A percentile compares a stretch with the other conserved stretches of the same genome.
These are phyloP conservation scores for Daldinia eschscholtzii DNA, from an alignment of 2,329 filamentous ascomycete species.

Conservation along the genomic window DNA sequence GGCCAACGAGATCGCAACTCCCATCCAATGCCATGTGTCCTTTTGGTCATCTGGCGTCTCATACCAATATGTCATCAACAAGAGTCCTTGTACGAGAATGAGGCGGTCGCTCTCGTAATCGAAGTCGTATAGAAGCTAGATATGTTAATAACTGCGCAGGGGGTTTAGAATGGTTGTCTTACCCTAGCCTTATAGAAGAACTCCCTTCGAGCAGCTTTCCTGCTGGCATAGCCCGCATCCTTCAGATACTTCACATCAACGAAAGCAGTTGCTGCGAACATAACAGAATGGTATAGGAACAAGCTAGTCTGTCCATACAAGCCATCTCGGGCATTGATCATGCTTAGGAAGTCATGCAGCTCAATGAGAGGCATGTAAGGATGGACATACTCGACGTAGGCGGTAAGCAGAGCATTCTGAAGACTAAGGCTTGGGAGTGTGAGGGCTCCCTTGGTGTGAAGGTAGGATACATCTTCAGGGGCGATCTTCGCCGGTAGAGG, in stretches of 20 bases:
- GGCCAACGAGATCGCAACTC: conserved; percentile 90
- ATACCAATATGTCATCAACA: conserved; percentile 98
- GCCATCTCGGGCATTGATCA: conserved; percentile 76
- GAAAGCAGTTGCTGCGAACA: conserved; percentile 93
- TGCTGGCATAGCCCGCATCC: conserved; percentile 79
- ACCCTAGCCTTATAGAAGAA: conserved; percentile 92
- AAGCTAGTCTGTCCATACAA: conserved; percentile 80
- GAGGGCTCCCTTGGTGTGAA: conserved; percentile 86
- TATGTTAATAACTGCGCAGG: conserved; percentile 33
- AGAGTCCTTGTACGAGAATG: conserved; percentile 85
- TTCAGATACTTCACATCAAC: conserved; percentile 83
- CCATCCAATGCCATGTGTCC: conserved; percentile 99
- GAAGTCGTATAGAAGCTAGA: conserved; percentile 87
- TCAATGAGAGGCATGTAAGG: conserved; percentile 93
- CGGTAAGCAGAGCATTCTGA: conserved; percentile 83
- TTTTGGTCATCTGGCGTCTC: conserved; percentile 97
- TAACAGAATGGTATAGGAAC: conserved; percentile 91
- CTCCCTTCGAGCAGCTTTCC: conserved; percentile 85
- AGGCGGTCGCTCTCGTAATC: conserved; percentile 94
- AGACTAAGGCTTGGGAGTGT: conserved; percentile 77
- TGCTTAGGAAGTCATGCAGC: conserved; percentile 69
- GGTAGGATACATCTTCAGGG: conserved; percentile 84
- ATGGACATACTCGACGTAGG: conserved; percentile 90
- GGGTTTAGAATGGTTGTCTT: conserved; percentile 54
- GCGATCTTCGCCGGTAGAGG: conserved; percentile 82